phyloP scores from a whole-genome alignment of 768 basidiomycete species.

The Phlegmacium glaucopus region DNA sequence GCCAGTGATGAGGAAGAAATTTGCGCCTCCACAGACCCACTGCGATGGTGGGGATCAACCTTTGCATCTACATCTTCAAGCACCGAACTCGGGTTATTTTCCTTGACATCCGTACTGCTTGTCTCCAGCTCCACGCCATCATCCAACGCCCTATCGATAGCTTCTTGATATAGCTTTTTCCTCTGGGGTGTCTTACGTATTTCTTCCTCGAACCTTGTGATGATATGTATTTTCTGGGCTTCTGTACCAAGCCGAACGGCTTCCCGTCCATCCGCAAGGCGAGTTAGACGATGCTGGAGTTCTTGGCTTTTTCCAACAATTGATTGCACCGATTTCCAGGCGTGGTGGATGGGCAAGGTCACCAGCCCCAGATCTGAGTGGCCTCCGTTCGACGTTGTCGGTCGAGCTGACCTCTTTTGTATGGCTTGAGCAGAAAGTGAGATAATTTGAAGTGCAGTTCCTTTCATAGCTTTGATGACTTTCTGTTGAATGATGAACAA shows the following conservation, averaged over 20 bases:
- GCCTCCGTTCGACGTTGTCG: constrained; percentile 1
- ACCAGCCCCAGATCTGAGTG: not conserved
- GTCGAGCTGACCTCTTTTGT: not conserved
- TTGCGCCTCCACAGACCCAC: not conserved
- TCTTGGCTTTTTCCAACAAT: constrained; percentile 27
- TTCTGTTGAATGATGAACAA: no score
- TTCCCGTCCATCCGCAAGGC: constrained; percentile 37
- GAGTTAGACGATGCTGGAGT: constrained; percentile 30
- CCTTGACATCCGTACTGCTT: not conserved
- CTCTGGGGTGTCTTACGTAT: constrained; percentile 27
- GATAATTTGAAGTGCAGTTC: no score
- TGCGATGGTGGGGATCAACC: no score
- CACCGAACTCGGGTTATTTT: not conserved
- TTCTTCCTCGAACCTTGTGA: constrained; percentile 35
- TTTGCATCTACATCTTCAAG: no score
- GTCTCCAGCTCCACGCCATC: constrained; percentile 13
- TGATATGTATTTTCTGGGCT: constrained; percentile 29
- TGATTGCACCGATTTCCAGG: constrained; percentile 35
- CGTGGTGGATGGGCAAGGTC: constrained; percentile 21
- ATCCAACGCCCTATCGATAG: constrained; percentile 28
- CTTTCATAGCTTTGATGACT: no score
- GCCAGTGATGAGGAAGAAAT: not conserved
- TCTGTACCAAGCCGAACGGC: constrained; percentile 31
- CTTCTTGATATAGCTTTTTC: constrained; percentile 29
- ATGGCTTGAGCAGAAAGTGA: no score